A percentile compares a stretch with the other conserved stretches of the same genome.
phyloP scores from a whole-genome alignment of 352 stramenopile species.

The Thraustotheca clavata region DNA sequence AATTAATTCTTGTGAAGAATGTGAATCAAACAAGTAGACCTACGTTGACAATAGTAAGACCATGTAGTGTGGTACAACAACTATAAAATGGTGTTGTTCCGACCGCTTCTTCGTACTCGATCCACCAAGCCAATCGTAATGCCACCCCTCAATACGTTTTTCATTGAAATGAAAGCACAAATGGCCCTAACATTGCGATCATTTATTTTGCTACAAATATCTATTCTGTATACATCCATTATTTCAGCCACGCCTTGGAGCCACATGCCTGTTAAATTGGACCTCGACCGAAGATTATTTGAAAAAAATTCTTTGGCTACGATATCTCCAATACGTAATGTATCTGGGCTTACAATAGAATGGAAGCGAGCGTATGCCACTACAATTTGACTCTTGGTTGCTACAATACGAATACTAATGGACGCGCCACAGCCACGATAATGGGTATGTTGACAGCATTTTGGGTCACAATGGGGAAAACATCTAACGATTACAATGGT shows the following conservation, averaged over 20 bases:
- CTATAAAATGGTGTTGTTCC: constrained; percentile 3
- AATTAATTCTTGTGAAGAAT: neutral
- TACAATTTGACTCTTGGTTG: neutral
- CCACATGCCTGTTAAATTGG: neutral
- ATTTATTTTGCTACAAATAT: neutral
- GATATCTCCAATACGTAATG: neutral
- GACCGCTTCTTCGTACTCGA: constrained; percentile 7
- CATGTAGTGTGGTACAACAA: neutral
- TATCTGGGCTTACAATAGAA: constrained; percentile 1
- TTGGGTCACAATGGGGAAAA: constrained; percentile 7
- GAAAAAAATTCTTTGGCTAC: neutral
- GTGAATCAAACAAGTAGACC: neutral
- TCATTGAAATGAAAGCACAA: constrained; percentile 14
- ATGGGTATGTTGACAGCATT: neutral
- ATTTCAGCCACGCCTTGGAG: neutral
- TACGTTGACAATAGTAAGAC: neutral
- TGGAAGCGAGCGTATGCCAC: neutral
- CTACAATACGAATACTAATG: neutral
- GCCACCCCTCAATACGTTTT: constrained; percentile 2
- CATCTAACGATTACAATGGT: no score
- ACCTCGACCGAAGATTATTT: neutral
- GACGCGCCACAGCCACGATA: constrained; percentile 1
- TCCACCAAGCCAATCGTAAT: constrained; percentile 6
- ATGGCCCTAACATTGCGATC: neutral
- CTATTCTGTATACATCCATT: neutral